Conservation (phyloP, 1,284 basidiomycete genomes). For the Veloboletus limbatus region DNA sequence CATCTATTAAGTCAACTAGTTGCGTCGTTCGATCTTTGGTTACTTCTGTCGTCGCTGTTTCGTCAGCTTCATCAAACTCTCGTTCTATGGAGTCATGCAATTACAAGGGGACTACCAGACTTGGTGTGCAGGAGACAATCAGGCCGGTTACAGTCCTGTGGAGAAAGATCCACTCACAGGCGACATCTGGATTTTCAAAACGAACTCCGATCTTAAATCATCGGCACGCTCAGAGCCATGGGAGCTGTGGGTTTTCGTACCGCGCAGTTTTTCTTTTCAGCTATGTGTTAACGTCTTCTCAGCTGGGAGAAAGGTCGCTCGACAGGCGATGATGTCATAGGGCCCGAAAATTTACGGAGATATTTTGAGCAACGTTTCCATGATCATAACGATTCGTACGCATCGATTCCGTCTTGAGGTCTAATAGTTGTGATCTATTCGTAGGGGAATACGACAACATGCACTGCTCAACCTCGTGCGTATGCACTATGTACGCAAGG, state of each 20-base stretch:
- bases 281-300: conserved; percentile 2
- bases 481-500: conserved; percentile 68
- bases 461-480: conserved; percentile 73
- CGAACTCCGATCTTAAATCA: conserved; percentile 59
- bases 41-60: conserved; percentile 74
- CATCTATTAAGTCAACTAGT: conserved; percentile 19
- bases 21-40: conserved; percentile 74
- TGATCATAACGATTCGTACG: conserved; percentile 73
- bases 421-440: conserved; percentile 5
- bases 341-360: conserved; percentile 64
- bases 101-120: conserved; percentile 61
- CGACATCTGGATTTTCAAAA: conserved; percentile 63
- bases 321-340: conserved; percentile 64
- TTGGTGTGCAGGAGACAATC: conserved; percentile 54
- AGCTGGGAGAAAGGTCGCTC: conserved; percentile 65
- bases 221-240: conserved; percentile 63
- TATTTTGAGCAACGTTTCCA: conserved; percentile 85
- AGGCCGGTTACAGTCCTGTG: conserved; percentile 47
- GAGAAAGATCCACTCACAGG: conserved; percentile 57
- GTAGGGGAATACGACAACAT: conserved; percentile 72
- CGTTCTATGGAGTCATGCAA: conserved; percentile 61
- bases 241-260: conserved; percentile 46
- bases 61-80: conserved; percentile 70
- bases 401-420: conserved; percentile 6
- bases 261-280: neutral